Percentiles rank a stretch among this genome's conserved stretches.
Evolutionary conservation across 768 basidiomycete genomes (phyloP).

Genomic region (Amanita rubescens): DNA sequence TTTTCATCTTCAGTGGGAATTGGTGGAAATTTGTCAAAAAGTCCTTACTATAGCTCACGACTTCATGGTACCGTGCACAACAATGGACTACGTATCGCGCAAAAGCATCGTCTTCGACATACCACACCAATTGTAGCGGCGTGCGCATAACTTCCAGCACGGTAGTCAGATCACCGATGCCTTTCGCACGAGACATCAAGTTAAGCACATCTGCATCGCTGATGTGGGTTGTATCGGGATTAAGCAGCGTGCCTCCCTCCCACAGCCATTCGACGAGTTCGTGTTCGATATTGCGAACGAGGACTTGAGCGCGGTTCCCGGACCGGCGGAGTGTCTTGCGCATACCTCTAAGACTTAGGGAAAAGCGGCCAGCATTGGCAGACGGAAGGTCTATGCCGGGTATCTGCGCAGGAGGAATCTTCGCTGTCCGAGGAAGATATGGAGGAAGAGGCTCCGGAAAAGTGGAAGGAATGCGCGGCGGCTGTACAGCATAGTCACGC

Average conservation of each 20-base stretch:
- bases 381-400: slow-evolving; percentile 40
- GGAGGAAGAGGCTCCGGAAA: slow-evolving; percentile 73
- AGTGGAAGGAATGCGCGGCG: slow-evolving; percentile 42
- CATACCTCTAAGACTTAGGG: slow-evolving; percentile 69
- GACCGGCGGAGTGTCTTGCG: slow-evolving; percentile 56
- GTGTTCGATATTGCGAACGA: slow-evolving; percentile 63
- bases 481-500: slow-evolving; percentile 43
- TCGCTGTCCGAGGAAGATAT: slow-evolving; percentile 56
- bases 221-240: slow-evolving; percentile 32
- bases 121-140: slow-evolving; percentile 66
- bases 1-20: neutral
- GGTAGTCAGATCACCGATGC: slow-evolving; percentile 43
- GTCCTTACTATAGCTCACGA: slow-evolving; percentile 75
- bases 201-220: slow-evolving; percentile 11
- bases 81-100: slow-evolving; percentile 80
- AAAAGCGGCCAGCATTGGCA: slow-evolving; percentile 69
- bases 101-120: slow-evolving; percentile 62
- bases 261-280: slow-evolving; percentile 59
- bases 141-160: slow-evolving; percentile 63
- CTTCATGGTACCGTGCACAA: slow-evolving; percentile 68
- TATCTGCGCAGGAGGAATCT: slow-evolving; percentile 38
- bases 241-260: slow-evolving; percentile 45
- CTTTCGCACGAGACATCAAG: slow-evolving; percentile 28
- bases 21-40: neutral
- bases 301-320: slow-evolving; percentile 50